Percentiles rank a stretch among this genome's conserved stretches.
These are phyloP conservation scores for Talaromyces sp. DNA, from an alignment of 2,329 filamentous ascomycete species.

Conservation along the genomic window DNA sequence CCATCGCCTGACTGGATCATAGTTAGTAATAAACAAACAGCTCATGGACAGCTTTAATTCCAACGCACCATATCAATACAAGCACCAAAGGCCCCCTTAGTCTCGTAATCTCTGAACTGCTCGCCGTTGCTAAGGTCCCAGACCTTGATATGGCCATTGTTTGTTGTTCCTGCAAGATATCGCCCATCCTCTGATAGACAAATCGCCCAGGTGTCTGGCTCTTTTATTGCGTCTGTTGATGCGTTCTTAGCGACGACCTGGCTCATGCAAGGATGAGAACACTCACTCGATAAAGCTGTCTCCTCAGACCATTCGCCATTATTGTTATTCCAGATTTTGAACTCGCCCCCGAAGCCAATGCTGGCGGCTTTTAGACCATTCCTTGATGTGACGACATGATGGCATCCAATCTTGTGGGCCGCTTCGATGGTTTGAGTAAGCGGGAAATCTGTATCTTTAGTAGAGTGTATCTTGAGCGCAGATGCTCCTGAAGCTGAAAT, in stretches of 20 bases:
- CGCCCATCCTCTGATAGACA: slow-evolving; percentile 79
- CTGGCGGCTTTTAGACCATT: slow-evolving; percentile 73
- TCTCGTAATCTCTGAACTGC: slow-evolving; percentile 81
- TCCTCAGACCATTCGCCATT: slow-evolving; percentile 55
- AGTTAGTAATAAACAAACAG: not conserved
- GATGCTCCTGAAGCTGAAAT: slow-evolving; percentile 84
- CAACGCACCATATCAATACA: slow-evolving; percentile 69
- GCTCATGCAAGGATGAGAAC: not conserved
- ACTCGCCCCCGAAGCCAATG: slow-evolving; percentile 83
- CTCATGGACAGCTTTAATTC: not conserved
- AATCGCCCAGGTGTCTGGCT: slow-evolving; percentile 80
- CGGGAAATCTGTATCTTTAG: slow-evolving; percentile 66
- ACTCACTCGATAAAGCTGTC: slow-evolving; percentile 44
- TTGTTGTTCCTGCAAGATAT: slow-evolving; percentile 81
- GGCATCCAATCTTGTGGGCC: slow-evolving; percentile 84
- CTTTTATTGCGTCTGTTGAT: slow-evolving; percentile 46
- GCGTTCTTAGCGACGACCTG: slow-evolving; percentile 3
- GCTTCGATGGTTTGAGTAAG: slow-evolving; percentile 73
- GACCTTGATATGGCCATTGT: slow-evolving; percentile 83
- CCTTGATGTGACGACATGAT: slow-evolving; percentile 73
- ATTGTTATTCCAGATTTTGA: slow-evolving; percentile 73
- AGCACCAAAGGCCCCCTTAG: slow-evolving; percentile 86
- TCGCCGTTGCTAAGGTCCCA: slow-evolving; percentile 66
- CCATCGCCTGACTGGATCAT: slow-evolving; percentile 63
- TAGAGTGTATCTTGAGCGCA: slow-evolving; percentile 75